Conservation (phyloP, 768 basidiomycete species). For the Dentipellis sp. region DNA sequence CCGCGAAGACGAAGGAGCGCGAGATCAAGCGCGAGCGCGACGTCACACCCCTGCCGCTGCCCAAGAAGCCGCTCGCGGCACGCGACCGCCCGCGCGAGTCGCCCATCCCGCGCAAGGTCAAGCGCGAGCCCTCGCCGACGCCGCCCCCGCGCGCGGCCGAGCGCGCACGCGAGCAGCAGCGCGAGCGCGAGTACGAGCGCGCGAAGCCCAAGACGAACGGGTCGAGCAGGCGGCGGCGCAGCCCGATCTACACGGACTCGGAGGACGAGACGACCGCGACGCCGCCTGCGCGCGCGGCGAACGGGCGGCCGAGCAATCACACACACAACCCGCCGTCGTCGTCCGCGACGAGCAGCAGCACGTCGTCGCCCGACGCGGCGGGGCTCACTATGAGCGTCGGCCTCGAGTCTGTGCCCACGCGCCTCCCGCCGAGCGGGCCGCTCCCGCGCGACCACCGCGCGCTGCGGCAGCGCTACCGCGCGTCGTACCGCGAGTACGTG, state of each 20-base stretch:
- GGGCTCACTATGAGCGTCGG: too few relatives aligned
- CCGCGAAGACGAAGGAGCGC: conserved; percentile 15
- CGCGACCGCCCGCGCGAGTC: conserved; percentile 16
- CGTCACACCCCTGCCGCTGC: conserved; percentile 5
- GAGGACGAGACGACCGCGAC: conserved; percentile 7
- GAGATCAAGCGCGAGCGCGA: conserved; percentile 8
- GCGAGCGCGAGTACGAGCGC: conserved; percentile 7
- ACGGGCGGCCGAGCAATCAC: too few relatives aligned
- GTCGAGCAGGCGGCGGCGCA: conserved; percentile 7
- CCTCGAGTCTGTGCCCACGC: too few relatives aligned
- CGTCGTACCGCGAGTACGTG: conserved; percentile 44
- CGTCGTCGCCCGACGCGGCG: conserved; percentile 23
- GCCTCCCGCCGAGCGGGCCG: conserved; percentile 14
- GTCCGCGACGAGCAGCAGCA: conserved; percentile 14
- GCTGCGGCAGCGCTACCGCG: conserved; percentile 44
- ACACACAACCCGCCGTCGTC: conserved; percentile 14
- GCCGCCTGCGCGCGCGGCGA: conserved; percentile 2
- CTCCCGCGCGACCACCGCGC: conserved; percentile 40
- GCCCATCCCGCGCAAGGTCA: conserved; percentile 13
- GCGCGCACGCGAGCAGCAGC: conserved; percentile 8
- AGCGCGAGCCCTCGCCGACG: conserved; percentile 12
- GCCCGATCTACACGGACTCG: conserved; percentile 13
- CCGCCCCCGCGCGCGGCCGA: neutral
- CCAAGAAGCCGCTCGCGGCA: conserved; percentile 26
- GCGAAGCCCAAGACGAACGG: conserved; percentile 1